A percentile compares a stretch with the other conserved stretches of the same genome.
These are phyloP conservation scores for Mimosa pudica DNA, from an alignment of 306 rosid species.

Conservation along the genomic window DNA sequence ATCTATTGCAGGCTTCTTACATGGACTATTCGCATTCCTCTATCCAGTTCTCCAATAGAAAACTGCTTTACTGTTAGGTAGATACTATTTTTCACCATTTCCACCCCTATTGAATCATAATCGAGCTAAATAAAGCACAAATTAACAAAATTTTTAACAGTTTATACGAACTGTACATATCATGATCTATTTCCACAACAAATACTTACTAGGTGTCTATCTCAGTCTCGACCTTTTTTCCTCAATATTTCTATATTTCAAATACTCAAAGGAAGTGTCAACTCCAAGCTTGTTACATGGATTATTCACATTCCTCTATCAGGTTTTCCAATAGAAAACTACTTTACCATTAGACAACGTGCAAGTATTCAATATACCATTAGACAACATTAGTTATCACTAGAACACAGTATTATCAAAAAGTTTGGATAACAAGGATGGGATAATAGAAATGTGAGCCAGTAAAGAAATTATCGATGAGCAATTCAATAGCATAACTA, in stretches of 20 bases:
- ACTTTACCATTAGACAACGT: neutral
- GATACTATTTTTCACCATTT: too few species aligned
- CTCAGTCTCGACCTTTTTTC: neutral
- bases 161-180: too few species aligned
- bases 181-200: too few species aligned
- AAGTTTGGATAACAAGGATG: neutral
- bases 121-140: too few species aligned
- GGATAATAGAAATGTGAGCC: neutral
- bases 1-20: neutral
- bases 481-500: neutral
- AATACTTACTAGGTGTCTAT: neutral
- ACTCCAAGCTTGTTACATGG: neutral
- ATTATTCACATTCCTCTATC: neutral
- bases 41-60: neutral
- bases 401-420: neutral
- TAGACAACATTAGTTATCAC: neutral
- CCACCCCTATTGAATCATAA: too few species aligned
- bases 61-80: neutral
- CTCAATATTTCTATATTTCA: neutral
- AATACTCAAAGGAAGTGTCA: neutral
- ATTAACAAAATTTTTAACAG: too few species aligned
- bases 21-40: neutral
- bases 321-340: neutral
- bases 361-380: too few species aligned
- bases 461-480: neutral